Conservation (phyloP, 179 eudicot species). For the Silene noctiflora region DNA sequence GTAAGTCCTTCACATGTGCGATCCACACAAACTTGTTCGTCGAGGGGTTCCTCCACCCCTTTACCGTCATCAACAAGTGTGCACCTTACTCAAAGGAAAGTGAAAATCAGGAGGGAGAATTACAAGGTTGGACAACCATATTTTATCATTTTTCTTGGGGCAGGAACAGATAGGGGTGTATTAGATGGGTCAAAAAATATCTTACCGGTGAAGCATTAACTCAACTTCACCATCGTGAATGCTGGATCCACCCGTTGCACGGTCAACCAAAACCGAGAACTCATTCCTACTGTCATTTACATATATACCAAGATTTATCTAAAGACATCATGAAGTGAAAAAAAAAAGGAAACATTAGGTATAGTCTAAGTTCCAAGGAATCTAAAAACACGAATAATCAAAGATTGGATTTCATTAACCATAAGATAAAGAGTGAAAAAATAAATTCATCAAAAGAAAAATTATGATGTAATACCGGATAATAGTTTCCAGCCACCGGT, state of each 20-base stretch:
- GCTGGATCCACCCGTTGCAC: slow-evolving; percentile 89
- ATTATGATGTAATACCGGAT: slow-evolving; percentile 53
- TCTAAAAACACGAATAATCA: not conserved
- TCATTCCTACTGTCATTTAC: slow-evolving; percentile 55
- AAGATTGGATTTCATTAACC: not conserved
- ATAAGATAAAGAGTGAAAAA: not conserved
- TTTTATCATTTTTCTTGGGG: not conserved
- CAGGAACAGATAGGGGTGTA: not conserved
- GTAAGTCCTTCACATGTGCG: slow-evolving; percentile 66
- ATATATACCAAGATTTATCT: slow-evolving; percentile 83
- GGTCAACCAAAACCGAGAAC: slow-evolving; percentile 86
- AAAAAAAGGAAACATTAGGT: not conserved
- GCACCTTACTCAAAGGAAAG: slow-evolving; percentile 46
- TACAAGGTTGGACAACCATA: not conserved
- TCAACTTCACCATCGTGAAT: slow-evolving; percentile 79
- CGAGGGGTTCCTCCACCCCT: slow-evolving; percentile 72
- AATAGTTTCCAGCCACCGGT: slow-evolving; percentile 88
- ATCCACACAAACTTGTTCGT: slow-evolving; percentile 59
- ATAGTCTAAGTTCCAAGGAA: too few species aligned
- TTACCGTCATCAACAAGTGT: slow-evolving; percentile 52
- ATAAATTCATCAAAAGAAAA: not conserved
- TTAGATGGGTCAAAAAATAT: not conserved
- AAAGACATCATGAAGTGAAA: slow-evolving; percentile 21
- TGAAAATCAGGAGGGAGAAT: slow-evolving; percentile 8
- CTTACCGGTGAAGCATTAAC: slow-evolving; percentile 86